Conservation (phyloP, 192 early-diverging fungal species). For the Umbelopsis sp. region DNA sequence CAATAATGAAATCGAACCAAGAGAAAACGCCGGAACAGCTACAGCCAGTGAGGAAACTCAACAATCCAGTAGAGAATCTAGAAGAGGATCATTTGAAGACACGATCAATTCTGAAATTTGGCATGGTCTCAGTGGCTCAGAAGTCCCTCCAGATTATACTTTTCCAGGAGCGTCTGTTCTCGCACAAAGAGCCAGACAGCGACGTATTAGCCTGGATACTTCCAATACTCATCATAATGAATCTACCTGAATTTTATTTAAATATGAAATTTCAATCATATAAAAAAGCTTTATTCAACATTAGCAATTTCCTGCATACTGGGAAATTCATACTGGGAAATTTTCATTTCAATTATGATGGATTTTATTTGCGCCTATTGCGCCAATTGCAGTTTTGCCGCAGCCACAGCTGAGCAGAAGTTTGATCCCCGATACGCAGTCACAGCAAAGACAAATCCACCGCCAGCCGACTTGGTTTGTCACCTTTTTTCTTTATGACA, state of each 20-base stretch:
- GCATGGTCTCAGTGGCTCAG: neutral
- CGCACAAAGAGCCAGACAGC: neutral
- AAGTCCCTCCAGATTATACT: neutral
- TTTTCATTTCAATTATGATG: too few relatives aligned
- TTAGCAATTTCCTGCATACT: too few relatives aligned
- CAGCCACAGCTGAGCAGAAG: neutral
- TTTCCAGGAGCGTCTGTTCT: constrained; percentile 1
- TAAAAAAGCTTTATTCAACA: too few relatives aligned
- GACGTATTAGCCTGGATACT: neutral
- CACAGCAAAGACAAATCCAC: too few relatives aligned
- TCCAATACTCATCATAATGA: neutral
- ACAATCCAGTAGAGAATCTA: neutral
- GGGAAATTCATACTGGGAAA: too few relatives aligned
- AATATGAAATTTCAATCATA: neutral
- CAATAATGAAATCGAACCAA: neutral
- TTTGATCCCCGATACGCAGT: too few relatives aligned
- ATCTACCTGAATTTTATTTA: neutral
- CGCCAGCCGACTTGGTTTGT: too few relatives aligned
- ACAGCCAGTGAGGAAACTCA: neutral
- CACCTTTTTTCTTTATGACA: neutral
- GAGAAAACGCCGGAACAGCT: neutral
- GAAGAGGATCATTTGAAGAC: neutral
- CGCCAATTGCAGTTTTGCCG: too few relatives aligned
- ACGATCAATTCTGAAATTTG: neutral
- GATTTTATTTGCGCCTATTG: too few relatives aligned